Percentiles rank a stretch among this genome's conserved stretches.
Conservation (phyloP, 176 grass and related monocot species). For the Tillandsia leiboldiana region DNA sequence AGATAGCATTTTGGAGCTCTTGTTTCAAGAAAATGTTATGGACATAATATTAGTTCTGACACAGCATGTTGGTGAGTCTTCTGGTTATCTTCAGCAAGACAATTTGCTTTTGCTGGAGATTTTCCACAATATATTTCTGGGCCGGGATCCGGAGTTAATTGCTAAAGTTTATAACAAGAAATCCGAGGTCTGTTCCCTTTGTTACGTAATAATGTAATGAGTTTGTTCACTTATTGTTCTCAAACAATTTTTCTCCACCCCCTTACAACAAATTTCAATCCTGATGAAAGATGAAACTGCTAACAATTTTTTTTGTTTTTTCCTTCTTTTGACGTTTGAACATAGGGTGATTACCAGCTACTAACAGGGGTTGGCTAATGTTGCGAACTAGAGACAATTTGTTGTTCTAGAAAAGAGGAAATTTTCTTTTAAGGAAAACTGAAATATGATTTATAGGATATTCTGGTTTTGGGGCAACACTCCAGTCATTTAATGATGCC, state of each 20-base stretch:
- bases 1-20: slow-evolving; percentile 68
- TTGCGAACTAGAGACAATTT: too few species aligned
- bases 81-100: slow-evolving; percentile 75
- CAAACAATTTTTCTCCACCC: too few species aligned
- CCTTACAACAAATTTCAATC: too few species aligned
- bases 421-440: too few species aligned
- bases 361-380: too few species aligned
- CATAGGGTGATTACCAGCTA: too few species aligned
- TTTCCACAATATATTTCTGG: slow-evolving; percentile 74
- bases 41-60: slow-evolving; percentile 89
- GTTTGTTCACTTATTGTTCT: slow-evolving; percentile 7
- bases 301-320: too few species aligned
- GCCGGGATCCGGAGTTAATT: slow-evolving; percentile 68
- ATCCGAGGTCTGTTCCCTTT: slow-evolving; percentile 48
- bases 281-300: too few species aligned
- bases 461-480: too few species aligned
- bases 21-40: slow-evolving; percentile 96
- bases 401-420: too few species aligned
- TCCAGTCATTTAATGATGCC: neutral
- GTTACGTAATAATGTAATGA: slow-evolving; percentile 8
- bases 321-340: too few species aligned
- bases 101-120: slow-evolving; percentile 90
- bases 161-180: slow-evolving; percentile 41
- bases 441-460: too few species aligned
- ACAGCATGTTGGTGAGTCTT: slow-evolving; percentile 73